Evolutionary conservation across 768 basidiomycete genomes (phyloP).

Genomic region (Termitomyces sp.): DNA sequence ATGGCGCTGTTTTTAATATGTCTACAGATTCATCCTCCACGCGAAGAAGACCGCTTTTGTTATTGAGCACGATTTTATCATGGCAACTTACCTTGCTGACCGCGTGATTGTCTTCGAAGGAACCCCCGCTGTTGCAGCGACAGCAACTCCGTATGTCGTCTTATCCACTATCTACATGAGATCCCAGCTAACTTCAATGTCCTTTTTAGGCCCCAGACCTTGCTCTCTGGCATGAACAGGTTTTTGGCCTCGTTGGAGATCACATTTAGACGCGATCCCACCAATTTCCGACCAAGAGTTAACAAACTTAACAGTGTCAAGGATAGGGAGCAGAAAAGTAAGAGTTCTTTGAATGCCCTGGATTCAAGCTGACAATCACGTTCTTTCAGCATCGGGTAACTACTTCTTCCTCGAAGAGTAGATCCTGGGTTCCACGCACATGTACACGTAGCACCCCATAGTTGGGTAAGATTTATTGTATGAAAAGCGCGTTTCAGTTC

Average conservation of each 20-base stretch:
- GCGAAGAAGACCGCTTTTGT: slow-evolving; percentile 98
- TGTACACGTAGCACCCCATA: slow-evolving; percentile 1
- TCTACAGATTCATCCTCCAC: slow-evolving; percentile 81
- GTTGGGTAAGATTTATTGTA: neutral
- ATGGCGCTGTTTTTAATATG: neutral
- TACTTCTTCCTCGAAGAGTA: slow-evolving; percentile 93
- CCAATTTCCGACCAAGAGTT: slow-evolving; percentile 86
- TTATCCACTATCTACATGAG: neutral
- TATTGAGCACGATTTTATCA: slow-evolving; percentile 99
- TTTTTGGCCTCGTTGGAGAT: slow-evolving; percentile 96
- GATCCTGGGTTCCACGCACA: slow-evolving; percentile 3
- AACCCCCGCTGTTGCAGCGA: slow-evolving; percentile 81
- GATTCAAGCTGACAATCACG: neutral
- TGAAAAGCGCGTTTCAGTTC: neutral
- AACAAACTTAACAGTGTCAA: slow-evolving; percentile 85
- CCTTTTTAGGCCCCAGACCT: slow-evolving; percentile 75
- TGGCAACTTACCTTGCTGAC: slow-evolving; percentile 99
- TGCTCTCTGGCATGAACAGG: slow-evolving; percentile 96
- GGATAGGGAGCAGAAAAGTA: slow-evolving; percentile 85
- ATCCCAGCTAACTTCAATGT: neutral
- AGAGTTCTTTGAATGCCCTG: slow-evolving; percentile 17
- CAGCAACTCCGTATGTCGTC: slow-evolving; percentile 78
- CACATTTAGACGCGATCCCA: slow-evolving; percentile 97
- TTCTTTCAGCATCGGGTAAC: slow-evolving; percentile 63
- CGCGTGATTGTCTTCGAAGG: slow-evolving; percentile 94